Evolutionary conservation across 768 basidiomycete species (phyloP).

Genomic region (Pleurotus eryngii): DNA sequence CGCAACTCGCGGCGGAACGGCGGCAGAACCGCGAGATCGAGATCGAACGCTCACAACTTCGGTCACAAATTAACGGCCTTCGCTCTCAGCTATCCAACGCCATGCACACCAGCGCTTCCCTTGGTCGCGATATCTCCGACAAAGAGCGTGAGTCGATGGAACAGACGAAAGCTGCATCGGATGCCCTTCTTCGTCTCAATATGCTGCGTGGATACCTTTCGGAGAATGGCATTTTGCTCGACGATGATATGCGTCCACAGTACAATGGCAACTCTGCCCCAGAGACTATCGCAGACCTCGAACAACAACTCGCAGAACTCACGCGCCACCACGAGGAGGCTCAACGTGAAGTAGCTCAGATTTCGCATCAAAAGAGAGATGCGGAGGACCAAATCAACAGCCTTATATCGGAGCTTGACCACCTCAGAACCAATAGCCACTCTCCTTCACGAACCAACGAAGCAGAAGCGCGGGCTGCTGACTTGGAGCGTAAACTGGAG

Average conservation of each 20-base stretch:
- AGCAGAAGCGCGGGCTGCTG: slow-evolving; percentile 42
- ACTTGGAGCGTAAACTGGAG: slow-evolving; percentile 74
- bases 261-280: slow-evolving; percentile 37
- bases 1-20: slow-evolving; percentile 64
- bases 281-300: slow-evolving; percentile 63
- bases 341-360: slow-evolving; percentile 71
- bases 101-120: slow-evolving; percentile 61
- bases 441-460: slow-evolving; percentile 39
- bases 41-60: slow-evolving; percentile 57
- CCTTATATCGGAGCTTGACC: slow-evolving; percentile 65
- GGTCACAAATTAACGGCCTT: slow-evolving; percentile 71
- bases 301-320: slow-evolving; percentile 72
- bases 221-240: slow-evolving; percentile 80
- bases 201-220: slow-evolving; percentile 84
- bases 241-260: slow-evolving; percentile 55
- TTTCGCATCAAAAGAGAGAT: slow-evolving; percentile 66
- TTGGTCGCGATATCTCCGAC: slow-evolving; percentile 65
- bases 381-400: slow-evolving; percentile 66
- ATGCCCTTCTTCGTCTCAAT: slow-evolving; percentile 67
- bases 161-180: slow-evolving; percentile 60
- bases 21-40: slow-evolving; percentile 62
- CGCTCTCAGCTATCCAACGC: slow-evolving; percentile 70
- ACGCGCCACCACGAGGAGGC: slow-evolving; percentile 68
- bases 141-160: slow-evolving; percentile 66
- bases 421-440: slow-evolving; percentile 53